phyloP scores from a whole-genome alignment of 78 protist species.

The Dictyostelium purpureum region DNA sequence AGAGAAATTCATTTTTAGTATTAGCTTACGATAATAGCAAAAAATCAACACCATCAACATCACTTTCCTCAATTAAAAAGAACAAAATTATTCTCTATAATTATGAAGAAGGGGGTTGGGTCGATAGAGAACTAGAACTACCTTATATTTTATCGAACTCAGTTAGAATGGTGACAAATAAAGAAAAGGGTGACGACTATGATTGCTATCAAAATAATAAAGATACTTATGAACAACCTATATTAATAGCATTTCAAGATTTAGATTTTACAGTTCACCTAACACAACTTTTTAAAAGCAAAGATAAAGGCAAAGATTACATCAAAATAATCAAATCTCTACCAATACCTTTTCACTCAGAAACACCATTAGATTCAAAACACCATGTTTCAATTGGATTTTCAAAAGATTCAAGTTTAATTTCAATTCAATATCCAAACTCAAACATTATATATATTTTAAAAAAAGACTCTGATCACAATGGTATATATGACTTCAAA shows the following conservation, averaged over 20 bases:
- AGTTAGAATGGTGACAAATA: background rate
- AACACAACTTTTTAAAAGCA: background rate
- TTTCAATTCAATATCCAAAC: conserved; percentile 25
- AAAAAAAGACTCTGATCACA: background rate
- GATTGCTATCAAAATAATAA: background rate
- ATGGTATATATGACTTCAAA: background rate
- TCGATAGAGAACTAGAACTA: background rate
- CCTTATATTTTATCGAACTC: background rate
- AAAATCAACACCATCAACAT: background rate
- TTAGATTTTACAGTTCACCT: conserved; percentile 16
- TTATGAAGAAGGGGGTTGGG: background rate
- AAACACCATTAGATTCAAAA: background rate
- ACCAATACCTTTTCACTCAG: conserved; percentile 14
- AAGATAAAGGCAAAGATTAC: no score
- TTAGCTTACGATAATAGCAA: background rate
- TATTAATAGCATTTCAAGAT: conserved; percentile 8
- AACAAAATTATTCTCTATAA: background rate
- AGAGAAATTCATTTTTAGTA: background rate
- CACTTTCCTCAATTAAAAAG: background rate
- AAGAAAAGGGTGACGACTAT: background rate
- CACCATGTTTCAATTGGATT: conserved; percentile 7
- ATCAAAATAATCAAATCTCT: background rate
- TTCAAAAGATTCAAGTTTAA: background rate
- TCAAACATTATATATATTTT: conserved; percentile 4
- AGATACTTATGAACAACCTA: background rate